These are phyloP conservation scores for Thelonectria rubi DNA, from an alignment of 2,329 filamentous ascomycete genomes.

Conservation along the genomic window DNA sequence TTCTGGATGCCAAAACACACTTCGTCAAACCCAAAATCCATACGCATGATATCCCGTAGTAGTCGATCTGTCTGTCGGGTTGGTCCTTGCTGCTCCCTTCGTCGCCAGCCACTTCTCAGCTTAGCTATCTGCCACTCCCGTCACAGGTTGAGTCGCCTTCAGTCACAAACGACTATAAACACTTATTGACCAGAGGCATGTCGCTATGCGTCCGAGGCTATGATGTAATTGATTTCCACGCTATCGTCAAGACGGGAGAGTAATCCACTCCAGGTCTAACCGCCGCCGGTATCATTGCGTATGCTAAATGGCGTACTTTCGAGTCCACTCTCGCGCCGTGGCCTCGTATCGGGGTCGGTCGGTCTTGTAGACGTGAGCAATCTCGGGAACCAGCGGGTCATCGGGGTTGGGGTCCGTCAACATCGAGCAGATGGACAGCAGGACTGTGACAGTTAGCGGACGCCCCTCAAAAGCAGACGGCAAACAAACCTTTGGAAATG, in stretches of 20 bases:
- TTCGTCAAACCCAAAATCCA: slow-evolving; percentile 50
- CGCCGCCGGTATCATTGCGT: slow-evolving; percentile 30
- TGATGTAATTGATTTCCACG: slow-evolving; percentile 40
- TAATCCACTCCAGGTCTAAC: slow-evolving; percentile 43
- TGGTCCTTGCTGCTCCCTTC: slow-evolving; percentile 44
- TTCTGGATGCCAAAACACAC: slow-evolving; percentile 45
- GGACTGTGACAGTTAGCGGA: slow-evolving; percentile 64
- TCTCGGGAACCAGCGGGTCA: slow-evolving; percentile 97
- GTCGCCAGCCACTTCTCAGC: slow-evolving; percentile 36
- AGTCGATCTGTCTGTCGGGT: slow-evolving; percentile 51
- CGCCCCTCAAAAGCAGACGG: slow-evolving; percentile 16
- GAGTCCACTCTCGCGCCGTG: slow-evolving; percentile 96
- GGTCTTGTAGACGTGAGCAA: slow-evolving; percentile 99
- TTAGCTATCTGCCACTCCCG: slow-evolving; percentile 39
- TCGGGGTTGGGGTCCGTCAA: slow-evolving; percentile 99
- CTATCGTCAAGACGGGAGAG: slow-evolving; percentile 40
- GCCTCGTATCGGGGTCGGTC: slow-evolving; percentile 95
- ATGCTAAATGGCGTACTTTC: slow-evolving; percentile 93
- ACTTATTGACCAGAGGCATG: slow-evolving; percentile 33
- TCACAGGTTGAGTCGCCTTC: slow-evolving; percentile 36
- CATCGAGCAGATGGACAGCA: slow-evolving; percentile 99
- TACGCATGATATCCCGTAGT: slow-evolving; percentile 50
- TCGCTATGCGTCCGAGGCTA: slow-evolving; percentile 40
- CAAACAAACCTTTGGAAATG: slow-evolving; percentile 87
- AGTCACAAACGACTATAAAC: slow-evolving; percentile 29